Evolutionary conservation across 345 rosid genomes (phyloP).

Genomic region (Nasturtium officinale): DNA sequence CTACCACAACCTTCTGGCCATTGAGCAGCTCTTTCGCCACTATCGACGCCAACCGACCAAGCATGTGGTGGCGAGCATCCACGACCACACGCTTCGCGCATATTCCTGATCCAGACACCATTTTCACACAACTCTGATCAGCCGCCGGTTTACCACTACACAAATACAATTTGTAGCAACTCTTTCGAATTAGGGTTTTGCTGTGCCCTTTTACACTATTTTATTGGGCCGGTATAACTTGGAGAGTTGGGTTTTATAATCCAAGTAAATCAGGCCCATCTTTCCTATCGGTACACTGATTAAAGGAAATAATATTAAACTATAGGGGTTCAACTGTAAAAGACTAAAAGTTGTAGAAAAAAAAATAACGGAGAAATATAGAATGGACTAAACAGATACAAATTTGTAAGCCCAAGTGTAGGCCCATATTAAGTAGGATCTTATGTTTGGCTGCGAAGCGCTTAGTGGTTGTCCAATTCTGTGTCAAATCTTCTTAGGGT

Average conservation of each 20-base stretch:
- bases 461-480: conserved; percentile 15
- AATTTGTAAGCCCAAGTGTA: conserved; percentile 7
- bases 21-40: conserved; percentile 80
- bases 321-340: conserved; percentile 4
- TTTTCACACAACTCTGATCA: conserved; percentile 32
- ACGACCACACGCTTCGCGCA: conserved; percentile 76
- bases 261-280: background rate
- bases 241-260: background rate
- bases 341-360: too few species aligned
- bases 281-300: background rate
- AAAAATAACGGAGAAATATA: background rate
- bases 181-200: conserved; percentile 26
- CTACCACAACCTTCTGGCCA: conserved; percentile 84
- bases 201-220: background rate
- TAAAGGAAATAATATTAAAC: background rate
- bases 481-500: conserved; percentile 31
- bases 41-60: conserved; percentile 70
- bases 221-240: background rate
- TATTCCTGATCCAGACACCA: conserved; percentile 91
- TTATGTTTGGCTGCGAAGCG: conserved; percentile 29
- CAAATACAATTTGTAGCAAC: background rate
- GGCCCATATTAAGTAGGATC: conserved; percentile 22
- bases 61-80: conserved; percentile 88
- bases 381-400: background rate
- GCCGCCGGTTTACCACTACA: conserved; percentile 23